phyloP scores from a whole-genome alignment of 2,329 filamentous ascomycete species.

The Curvularia sp. region DNA sequence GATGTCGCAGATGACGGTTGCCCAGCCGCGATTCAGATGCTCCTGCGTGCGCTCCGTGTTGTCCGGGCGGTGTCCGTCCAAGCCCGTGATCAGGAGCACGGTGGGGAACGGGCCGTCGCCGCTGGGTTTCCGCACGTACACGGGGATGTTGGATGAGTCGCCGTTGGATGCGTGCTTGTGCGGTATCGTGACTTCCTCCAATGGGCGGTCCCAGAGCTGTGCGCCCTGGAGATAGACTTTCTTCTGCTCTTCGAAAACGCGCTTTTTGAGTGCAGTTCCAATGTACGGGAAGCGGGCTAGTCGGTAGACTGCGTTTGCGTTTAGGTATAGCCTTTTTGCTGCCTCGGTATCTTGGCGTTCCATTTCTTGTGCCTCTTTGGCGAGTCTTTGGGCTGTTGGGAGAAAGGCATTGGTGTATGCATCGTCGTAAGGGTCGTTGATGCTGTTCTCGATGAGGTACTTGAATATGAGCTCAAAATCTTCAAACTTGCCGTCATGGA shows the following conservation, averaged over 20 bases:
- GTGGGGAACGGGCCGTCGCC: conserved; percentile 55
- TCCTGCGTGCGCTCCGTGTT: conserved; percentile 55
- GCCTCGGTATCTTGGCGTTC: conserved; percentile 52
- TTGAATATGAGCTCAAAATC: conserved; percentile 70
- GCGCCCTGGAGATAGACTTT: conserved; percentile 65
- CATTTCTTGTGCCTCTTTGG: conserved; percentile 53
- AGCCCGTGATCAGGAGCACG: conserved; percentile 63
- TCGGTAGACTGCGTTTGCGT: conserved; percentile 73
- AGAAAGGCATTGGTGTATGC: conserved; percentile 70
- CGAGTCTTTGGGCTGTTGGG: conserved; percentile 65
- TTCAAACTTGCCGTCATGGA: conserved; percentile 72
- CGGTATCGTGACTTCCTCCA: conserved; percentile 67
- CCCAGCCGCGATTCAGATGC: conserved; percentile 58
- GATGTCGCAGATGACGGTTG: conserved; percentile 61
- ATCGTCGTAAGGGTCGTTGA: conserved; percentile 69
- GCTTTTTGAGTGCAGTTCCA: conserved; percentile 59
- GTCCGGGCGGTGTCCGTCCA: conserved; percentile 66
- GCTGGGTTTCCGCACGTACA: conserved; percentile 68
- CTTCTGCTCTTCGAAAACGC: conserved; percentile 72
- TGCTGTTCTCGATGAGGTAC: conserved; percentile 56
- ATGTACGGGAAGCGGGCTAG: conserved; percentile 73
- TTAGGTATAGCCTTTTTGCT: conserved; percentile 69
- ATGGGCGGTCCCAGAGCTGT: conserved; percentile 56
- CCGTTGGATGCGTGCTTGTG: conserved; percentile 59
- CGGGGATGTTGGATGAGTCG: conserved; percentile 65